Evolutionary conservation across 1,139 yeast species (phyloP).

Genomic region (Lodderomyces elongisporus): DNA sequence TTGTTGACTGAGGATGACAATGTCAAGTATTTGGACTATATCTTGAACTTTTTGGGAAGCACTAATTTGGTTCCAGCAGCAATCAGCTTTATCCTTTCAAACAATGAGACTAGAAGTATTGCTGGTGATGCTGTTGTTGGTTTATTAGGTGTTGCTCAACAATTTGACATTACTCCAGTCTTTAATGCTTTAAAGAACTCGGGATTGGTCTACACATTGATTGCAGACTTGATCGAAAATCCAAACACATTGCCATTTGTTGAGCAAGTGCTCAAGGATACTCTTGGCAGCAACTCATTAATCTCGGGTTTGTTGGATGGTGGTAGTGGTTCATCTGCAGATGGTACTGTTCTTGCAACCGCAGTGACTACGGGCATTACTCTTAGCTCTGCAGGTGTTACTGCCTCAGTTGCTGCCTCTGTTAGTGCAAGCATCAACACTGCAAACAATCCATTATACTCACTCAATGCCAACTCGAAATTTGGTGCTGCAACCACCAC

Average conservation of each 20-base stretch:
- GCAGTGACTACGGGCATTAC: slow-evolving; percentile 5
- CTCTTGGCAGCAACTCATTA: slow-evolving; percentile 12
- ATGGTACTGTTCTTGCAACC: slow-evolving; percentile 5
- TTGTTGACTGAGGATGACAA: slow-evolving; percentile 21
- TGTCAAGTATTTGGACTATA: slow-evolving; percentile 22
- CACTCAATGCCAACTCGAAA: no score
- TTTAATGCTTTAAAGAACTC: slow-evolving; percentile 32
- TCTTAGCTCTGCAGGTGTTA: slow-evolving; percentile 1
- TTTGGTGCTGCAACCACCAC: background rate
- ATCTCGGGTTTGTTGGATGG: slow-evolving; percentile 5
- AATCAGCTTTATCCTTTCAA: slow-evolving; percentile 21
- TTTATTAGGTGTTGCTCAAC: slow-evolving; percentile 16
- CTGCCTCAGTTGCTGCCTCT: background rate
- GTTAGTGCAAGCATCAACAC: background rate
- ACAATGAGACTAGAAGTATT: slow-evolving; percentile 22
- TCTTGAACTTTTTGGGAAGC: slow-evolving; percentile 22
- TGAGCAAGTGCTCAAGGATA: slow-evolving; percentile 19
- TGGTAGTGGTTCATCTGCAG: slow-evolving; percentile 1
- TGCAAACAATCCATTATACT: background rate
- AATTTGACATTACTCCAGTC: slow-evolving; percentile 24
- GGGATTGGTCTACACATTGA: slow-evolving; percentile 28
- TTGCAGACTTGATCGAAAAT: slow-evolving; percentile 24
- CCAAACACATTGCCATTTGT: slow-evolving; percentile 26
- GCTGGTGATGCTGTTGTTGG: slow-evolving; percentile 17
- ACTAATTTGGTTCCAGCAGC: slow-evolving; percentile 24